A percentile compares a stretch with the other conserved stretches of the same genome.
These are phyloP conservation scores for Diaporthe aspalathi DNA, from an alignment of 2,329 filamentous ascomycete species.

Conservation along the genomic window DNA sequence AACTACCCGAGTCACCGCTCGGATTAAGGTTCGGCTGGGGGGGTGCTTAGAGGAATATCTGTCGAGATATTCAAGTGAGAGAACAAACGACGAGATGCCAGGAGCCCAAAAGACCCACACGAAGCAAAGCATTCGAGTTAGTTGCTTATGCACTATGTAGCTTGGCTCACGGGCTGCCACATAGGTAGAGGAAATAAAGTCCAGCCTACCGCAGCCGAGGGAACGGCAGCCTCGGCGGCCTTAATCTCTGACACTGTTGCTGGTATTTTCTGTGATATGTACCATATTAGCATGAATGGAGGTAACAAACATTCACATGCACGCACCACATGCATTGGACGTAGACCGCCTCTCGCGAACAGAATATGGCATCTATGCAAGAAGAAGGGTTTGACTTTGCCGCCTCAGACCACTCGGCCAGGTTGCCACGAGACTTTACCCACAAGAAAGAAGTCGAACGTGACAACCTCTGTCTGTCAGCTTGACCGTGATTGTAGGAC, in stretches of 20 bases:
- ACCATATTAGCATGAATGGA: too few species aligned
- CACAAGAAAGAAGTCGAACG: too few species aligned
- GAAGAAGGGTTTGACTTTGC: too few species aligned
- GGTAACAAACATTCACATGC: too few species aligned
- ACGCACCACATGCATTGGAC: too few species aligned
- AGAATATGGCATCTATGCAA: too few species aligned
- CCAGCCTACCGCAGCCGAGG: neutral
- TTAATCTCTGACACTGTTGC: too few species aligned
- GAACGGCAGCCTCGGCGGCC: slow-evolving; percentile 18
- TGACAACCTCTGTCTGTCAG: too few species aligned
- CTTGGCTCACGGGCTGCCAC: neutral
- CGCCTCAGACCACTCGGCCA: too few species aligned
- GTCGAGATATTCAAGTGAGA: slow-evolving; percentile 1
- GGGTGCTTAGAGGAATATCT: neutral
- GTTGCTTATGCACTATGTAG: neutral
- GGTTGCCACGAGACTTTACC: too few species aligned
- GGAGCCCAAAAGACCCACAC: neutral
- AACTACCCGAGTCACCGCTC: neutral
- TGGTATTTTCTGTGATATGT: too few species aligned
- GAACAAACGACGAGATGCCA: neutral
- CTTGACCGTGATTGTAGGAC: neutral
- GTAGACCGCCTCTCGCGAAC: too few species aligned
- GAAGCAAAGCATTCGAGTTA: neutral
- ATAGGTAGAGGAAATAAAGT: neutral
- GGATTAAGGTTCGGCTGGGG: neutral